Evolutionary conservation across 805 yeast species (phyloP).

Genomic region (Ogataea pini): DNA sequence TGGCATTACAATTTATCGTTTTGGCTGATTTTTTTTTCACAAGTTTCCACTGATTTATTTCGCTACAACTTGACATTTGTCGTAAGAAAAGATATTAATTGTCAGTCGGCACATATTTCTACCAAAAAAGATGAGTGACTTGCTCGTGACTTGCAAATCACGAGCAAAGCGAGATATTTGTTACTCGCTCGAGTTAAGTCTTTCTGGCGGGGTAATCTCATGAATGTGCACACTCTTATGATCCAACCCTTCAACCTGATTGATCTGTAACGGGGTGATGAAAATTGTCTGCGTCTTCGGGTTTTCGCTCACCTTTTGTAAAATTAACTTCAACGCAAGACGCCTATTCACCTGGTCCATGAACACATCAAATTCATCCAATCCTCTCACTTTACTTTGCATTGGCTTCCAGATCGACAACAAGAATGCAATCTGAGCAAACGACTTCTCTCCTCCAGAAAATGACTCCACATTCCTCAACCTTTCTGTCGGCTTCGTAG

Average conservation of each 20-base stretch:
- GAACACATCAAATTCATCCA: slow-evolving; percentile 96
- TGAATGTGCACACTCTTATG: slow-evolving; percentile 60
- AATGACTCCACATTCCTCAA: slow-evolving; percentile 75
- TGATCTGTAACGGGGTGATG: slow-evolving; percentile 91
- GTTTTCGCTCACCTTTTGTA: slow-evolving; percentile 63
- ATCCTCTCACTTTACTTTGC: slow-evolving; percentile 83
- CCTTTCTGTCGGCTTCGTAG: slow-evolving; percentile 58
- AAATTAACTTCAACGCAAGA: slow-evolving; percentile 71
- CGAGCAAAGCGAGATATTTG: too few relatives aligned
- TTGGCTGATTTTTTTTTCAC: too few relatives aligned
- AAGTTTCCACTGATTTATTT: too few relatives aligned
- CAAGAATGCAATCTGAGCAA: slow-evolving; percentile 83
- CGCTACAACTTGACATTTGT: too few relatives aligned
- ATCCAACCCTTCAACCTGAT: slow-evolving; percentile 62
- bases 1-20: too few relatives aligned
- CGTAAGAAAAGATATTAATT: too few relatives aligned
- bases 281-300: slow-evolving; percentile 82
- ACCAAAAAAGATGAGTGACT: too few relatives aligned
- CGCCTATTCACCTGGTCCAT: slow-evolving; percentile 94
- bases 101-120: too few relatives aligned
- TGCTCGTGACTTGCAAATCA: too few relatives aligned
- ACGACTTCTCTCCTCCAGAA: slow-evolving; percentile 97
- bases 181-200: slow-evolving; percentile 13
- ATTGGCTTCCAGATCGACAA: slow-evolving; percentile 92
- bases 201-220: slow-evolving; percentile 47